phyloP scores from a whole-genome alignment of 2,329 filamentous ascomycete genomes.

The Neonectria faginata region DNA sequence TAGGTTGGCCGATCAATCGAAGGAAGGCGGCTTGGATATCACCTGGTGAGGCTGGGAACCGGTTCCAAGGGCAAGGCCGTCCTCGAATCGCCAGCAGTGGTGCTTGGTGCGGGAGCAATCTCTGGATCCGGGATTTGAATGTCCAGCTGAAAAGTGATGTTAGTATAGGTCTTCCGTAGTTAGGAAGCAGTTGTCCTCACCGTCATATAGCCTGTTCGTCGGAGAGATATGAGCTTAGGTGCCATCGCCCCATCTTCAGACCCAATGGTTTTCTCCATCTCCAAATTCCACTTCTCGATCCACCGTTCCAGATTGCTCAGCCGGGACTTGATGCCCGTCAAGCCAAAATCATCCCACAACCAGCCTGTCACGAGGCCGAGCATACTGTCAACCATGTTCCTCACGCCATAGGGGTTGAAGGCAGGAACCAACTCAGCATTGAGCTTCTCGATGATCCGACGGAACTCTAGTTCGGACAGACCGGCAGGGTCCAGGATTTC shows the following conservation, averaged over 20 bases:
- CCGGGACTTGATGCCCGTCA: slow-evolving; percentile 79
- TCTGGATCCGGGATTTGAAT: slow-evolving; percentile 86
- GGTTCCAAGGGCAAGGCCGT: slow-evolving; percentile 52
- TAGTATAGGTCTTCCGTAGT: slow-evolving; percentile 15
- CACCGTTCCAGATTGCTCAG: slow-evolving; percentile 79
- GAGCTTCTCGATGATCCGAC: slow-evolving; percentile 81
- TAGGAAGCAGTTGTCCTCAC: slow-evolving; percentile 58
- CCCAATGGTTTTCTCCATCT: slow-evolving; percentile 69
- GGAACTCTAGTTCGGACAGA: slow-evolving; percentile 87
- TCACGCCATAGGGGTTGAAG: slow-evolving; percentile 80
- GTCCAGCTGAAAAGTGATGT: slow-evolving; percentile 67
- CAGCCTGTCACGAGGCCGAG: slow-evolving; percentile 89
- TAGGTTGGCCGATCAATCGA: slow-evolving; percentile 22
- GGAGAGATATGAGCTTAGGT: slow-evolving; percentile 81
- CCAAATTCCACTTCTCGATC: slow-evolving; percentile 87
- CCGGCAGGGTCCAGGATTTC: slow-evolving; percentile 91
- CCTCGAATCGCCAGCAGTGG: slow-evolving; percentile 53
- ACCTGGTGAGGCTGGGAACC: slow-evolving; percentile 41
- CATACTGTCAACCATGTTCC: slow-evolving; percentile 83
- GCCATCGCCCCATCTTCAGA: slow-evolving; percentile 63
- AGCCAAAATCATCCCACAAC: slow-evolving; percentile 92
- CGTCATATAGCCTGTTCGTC: slow-evolving; percentile 89
- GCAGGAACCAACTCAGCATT: slow-evolving; percentile 81
- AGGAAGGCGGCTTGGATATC: slow-evolving; percentile 25
- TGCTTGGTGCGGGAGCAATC: slow-evolving; percentile 67